Evolutionary conservation across 1,284 basidiomycete genomes (phyloP), one percentile per base, ranked within the genome.

Genomic region (Apiotrichum montevideense): DNA sequence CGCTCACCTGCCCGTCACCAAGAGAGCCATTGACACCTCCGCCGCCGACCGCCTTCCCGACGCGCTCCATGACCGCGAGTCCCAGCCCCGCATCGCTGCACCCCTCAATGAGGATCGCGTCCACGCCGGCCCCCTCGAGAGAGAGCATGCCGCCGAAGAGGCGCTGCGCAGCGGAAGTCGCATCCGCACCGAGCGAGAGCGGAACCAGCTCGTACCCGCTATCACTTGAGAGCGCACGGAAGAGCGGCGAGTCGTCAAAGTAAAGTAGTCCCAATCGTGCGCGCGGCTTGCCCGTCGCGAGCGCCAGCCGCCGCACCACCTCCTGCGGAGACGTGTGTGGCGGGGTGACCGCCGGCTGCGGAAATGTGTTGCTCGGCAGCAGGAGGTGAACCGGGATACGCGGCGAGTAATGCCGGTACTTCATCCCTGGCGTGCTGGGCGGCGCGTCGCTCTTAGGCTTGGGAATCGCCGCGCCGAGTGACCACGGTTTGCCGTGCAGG

Each of bases 381-480:
- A 95, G 77, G 6, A 96, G 80, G 33, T 83, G 84, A 21, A 94
- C 87, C 2, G 91, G 90, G 10, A 91, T 85, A 1, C 85, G 80
- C 1, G 95, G 95, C 33, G 93, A 89, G 73, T 99, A 99, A 78
- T 99, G 96, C 52, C 88, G 83, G 74, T 99, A 99, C 78, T 99
- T 99, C 94, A 98, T 97, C n/a, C 96, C 96, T 0, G 96, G 96
- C 0, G 96, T 98, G 1, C 91, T 94, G 2, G 95, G 95, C 1
- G 85, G 83, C 15, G 65, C 32, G 37, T 60, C 54, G 10, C 49
- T 41, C 35, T 45, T 56, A 10, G 29, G 10, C 46, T 47, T 47
- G 13, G 40, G n/a, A 11, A 14, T 13, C 8, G 6, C 32, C n/a
- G 33, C 51, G 2, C 33, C 34, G 13, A 29, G 15, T 4, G 9